Base-by-base conservation (phyloP, 2,329 filamentous ascomycete species). In the Ascochyta lentis region DNA sequence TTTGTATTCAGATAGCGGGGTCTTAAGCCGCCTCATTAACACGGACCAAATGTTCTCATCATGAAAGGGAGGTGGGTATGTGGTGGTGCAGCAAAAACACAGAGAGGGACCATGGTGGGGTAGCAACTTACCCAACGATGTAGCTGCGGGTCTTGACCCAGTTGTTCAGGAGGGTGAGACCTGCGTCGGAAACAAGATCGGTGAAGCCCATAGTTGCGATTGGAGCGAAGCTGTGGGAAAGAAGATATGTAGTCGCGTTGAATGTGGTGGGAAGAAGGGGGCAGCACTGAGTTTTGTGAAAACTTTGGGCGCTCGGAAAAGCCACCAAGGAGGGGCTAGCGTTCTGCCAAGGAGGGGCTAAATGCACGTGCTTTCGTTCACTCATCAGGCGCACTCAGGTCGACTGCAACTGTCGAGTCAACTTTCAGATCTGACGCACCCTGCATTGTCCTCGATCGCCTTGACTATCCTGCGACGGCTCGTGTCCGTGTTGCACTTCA, bases 1-100 rank as follows among this genome's bases (percentile, higher is more conserved):
- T 83, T 75, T 82, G 82, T 91, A 90, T 84, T 91, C 91, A 89
- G 85, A 76, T 81, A 80, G 86, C 88, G 89, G 90, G 83, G 89
- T 93, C 90, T 94, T 94, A 90, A 92, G 85, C 86, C 89, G 88
- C 87, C 89, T 94, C 89, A 86, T 91, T 87, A 94, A 95, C 90
- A 94, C 90, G 90, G 91, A 94, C 91, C 89, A 93, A 93, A 88
- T 83, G 83, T 84, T 89, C 84, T 93, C 90, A 92, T 93, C 90
- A 89, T 84, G 69, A 69, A 76, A 77, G 64, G 63, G 75, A 77
- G 67, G 64, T 3, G 43, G 65, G 62, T 60, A 57, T 56, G 65
- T 61, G 61, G 62, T 63, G 61, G 53, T 58, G 58, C 42, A 39
- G 59, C 66, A 54, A 65, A 58, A 57, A 59, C 55, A 60, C 44